A percentile compares a stretch with the other conserved stretches of the same genome.
phyloP scores from a whole-genome alignment of 2,329 filamentous ascomycete genomes.

The Graphilbum ipis-grandicollis region DNA sequence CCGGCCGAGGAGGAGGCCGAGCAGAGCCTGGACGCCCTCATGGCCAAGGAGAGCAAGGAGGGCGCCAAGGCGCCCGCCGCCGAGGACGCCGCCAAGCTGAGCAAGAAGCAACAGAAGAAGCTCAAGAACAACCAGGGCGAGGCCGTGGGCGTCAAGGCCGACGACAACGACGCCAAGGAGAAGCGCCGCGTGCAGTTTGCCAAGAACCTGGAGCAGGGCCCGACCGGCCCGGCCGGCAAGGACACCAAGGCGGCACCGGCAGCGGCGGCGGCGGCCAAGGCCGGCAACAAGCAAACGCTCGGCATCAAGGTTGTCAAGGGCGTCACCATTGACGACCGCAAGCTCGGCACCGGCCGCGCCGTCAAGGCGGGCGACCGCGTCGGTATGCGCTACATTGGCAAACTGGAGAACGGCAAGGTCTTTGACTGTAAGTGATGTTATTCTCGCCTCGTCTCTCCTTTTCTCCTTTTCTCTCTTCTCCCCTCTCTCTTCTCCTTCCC shows the following conservation, averaged over 20 bases:
- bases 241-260: conserved; percentile 17
- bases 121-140: conserved; percentile 97
- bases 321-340: conserved; percentile 90
- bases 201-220: conserved; percentile 96
- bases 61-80: not conserved
- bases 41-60: conserved; percentile 54
- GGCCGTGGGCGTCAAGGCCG: conserved; percentile 47
- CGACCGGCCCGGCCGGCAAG: conserved; percentile 48
- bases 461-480: not conserved
- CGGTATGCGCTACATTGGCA: conserved; percentile 95
- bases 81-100: conserved; percentile 51
- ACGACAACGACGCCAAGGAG: conserved; percentile 52
- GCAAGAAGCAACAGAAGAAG: conserved; percentile 97
- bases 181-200: conserved; percentile 78
- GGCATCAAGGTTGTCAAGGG: conserved; percentile 70
- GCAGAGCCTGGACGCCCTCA: conserved; percentile 66
- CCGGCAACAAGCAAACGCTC: conserved; percentile 29
- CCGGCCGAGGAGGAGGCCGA: conserved; percentile 57
- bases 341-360: conserved; percentile 64
- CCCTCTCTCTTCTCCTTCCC: conserved; percentile 6
- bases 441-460: conserved; percentile 34
- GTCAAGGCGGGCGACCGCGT: conserved; percentile 85
- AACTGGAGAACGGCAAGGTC: conserved; percentile 83
- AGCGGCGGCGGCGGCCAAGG: conserved; percentile 13
- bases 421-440: conserved; percentile 61